Conservation (phyloP, 129 eudicot species). For the Calendula officinalis region DNA sequence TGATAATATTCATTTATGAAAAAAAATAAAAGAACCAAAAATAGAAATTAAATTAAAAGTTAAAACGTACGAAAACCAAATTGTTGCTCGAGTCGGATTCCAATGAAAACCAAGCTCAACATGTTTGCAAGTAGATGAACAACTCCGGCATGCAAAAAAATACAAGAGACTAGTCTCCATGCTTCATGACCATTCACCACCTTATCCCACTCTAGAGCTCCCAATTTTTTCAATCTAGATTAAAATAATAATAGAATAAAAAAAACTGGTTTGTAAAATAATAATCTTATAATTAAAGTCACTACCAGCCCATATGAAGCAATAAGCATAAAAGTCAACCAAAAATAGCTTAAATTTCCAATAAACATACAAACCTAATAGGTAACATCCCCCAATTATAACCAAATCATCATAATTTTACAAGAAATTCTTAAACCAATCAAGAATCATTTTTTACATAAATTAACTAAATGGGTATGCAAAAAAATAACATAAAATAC, state of each 20-base stretch:
- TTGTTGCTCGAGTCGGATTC: slow-evolving; percentile 97
- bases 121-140: slow-evolving; percentile 91
- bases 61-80: slow-evolving; percentile 70
- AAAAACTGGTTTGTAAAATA: not conserved
- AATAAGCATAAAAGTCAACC: slow-evolving; percentile 2
- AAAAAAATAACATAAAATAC: not conserved
- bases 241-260: not conserved
- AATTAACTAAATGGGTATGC: not conserved
- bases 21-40: not conserved
- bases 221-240: slow-evolving; percentile 69
- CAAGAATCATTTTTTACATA: not conserved
- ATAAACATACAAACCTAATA: slow-evolving; percentile 2
- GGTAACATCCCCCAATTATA: slow-evolving; percentile 3
- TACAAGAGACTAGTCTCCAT: slow-evolving; percentile 88
- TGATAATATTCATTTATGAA: not conserved
- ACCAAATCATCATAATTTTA: slow-evolving; percentile 1
- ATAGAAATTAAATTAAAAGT: not conserved
- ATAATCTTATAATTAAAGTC: not conserved
- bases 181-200: slow-evolving; percentile 69
- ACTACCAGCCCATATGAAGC: not conserved
- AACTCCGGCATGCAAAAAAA: slow-evolving; percentile 93
- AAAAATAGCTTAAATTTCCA: slow-evolving; percentile 1
- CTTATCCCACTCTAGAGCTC: slow-evolving; percentile 83
- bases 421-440: not conserved
- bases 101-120: slow-evolving; percentile 86